Conservation (phyloP, 2,329 filamentous ascomycete genomes). For the Pseudopyricularia cyperi region DNA sequence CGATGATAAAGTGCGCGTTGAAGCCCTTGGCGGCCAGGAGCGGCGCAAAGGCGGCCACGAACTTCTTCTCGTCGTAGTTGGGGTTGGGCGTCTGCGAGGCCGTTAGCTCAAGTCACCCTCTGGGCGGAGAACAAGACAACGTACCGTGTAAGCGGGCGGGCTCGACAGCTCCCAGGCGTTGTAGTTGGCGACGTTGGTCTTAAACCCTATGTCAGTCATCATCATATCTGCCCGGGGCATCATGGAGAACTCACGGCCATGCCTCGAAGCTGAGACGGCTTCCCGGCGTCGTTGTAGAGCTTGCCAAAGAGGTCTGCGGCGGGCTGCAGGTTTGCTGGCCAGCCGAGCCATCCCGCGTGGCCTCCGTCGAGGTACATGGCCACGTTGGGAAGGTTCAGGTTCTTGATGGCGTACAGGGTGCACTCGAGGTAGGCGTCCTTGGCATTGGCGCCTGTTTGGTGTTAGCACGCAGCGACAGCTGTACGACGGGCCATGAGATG, state of each 20-base stretch:
- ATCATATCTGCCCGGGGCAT: background rate
- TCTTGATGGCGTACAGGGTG: conserved; percentile 35
- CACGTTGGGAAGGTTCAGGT: conserved; percentile 41
- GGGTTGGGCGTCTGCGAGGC: conserved; percentile 16
- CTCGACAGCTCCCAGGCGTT: conserved; percentile 30
- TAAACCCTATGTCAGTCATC: background rate
- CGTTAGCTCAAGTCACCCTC: conserved; percentile 7
- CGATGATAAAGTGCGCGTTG: conserved; percentile 33
- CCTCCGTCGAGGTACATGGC: conserved; percentile 46
- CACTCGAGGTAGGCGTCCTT: conserved; percentile 34
- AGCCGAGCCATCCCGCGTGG: conserved; percentile 46
- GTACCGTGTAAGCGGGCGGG: conserved; percentile 29
- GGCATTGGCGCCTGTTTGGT: conserved; percentile 18
- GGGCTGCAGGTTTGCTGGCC: conserved; percentile 37
- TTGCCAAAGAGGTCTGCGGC: conserved; percentile 32
- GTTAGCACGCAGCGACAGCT: no score
- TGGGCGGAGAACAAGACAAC: no score
- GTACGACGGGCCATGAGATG: no score
- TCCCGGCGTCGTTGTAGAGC: conserved; percentile 36
- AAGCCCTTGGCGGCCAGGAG: conserved; percentile 38
- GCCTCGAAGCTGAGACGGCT: conserved; percentile 35
- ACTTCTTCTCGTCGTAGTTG: conserved; percentile 42
- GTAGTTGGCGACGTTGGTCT: conserved; percentile 46
- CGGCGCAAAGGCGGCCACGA: conserved; percentile 49
- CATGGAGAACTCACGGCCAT: conserved; percentile 18